These are phyloP conservation scores for Beauveria scarabaeidicola DNA, from an alignment of 2,329 filamentous ascomycete genomes.

Conservation along the genomic window DNA sequence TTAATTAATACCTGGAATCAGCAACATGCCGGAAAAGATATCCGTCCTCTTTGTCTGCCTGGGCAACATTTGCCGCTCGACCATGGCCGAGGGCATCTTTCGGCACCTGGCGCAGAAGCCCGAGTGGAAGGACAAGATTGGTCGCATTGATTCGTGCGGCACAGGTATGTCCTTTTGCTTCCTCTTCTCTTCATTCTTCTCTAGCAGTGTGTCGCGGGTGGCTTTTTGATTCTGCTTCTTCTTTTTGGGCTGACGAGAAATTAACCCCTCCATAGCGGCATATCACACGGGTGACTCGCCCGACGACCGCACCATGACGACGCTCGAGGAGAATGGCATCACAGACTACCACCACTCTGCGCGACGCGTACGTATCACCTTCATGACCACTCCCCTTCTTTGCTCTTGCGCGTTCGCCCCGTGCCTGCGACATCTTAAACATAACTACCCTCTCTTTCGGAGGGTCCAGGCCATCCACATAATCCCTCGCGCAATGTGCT, in stretches of 20 bases:
- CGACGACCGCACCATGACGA: slow-evolving; percentile 76
- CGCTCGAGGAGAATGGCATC: slow-evolving; percentile 66
- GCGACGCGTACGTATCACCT: slow-evolving; percentile 50
- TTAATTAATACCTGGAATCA: neutral
- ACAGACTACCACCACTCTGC: slow-evolving; percentile 68
- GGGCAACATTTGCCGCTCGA: slow-evolving; percentile 89
- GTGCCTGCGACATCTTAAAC: too few relatives aligned
- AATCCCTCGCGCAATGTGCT: neutral
- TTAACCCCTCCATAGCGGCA: slow-evolving; percentile 41
- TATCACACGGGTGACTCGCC: slow-evolving; percentile 75
- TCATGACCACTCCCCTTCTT: neutral
- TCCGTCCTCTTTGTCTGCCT: slow-evolving; percentile 92
- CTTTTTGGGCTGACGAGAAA: neutral
- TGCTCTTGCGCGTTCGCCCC: too few relatives aligned
- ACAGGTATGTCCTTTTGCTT: slow-evolving; percentile 40
- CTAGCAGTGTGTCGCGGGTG: neutral
- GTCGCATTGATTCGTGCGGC: slow-evolving; percentile 75
- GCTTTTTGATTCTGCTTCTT: neutral
- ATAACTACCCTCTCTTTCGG: too few relatives aligned
- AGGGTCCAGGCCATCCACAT: too few relatives aligned
- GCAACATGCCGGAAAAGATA: slow-evolving; percentile 30
- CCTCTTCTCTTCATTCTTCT: neutral
- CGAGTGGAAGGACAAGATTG: slow-evolving; percentile 51
- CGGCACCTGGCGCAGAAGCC: slow-evolving; percentile 56
- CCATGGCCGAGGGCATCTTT: slow-evolving; percentile 96